A percentile compares a stretch with the other conserved stretches of the same genome.
These are phyloP conservation scores for Spergularia marina DNA, from an alignment of 148 eudicot species.

Conservation along the genomic window DNA sequence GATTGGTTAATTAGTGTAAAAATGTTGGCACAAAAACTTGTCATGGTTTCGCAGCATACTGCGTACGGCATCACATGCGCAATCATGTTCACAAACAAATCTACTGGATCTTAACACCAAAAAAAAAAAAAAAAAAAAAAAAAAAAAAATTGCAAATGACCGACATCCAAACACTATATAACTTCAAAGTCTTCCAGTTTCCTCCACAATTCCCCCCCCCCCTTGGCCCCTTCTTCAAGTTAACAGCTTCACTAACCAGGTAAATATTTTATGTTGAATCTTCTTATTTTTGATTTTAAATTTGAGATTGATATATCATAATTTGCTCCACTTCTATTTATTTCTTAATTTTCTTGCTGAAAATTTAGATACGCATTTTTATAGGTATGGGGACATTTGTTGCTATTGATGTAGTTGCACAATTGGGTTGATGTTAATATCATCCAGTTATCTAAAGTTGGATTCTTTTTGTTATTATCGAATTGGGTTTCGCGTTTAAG, in stretches of 20 bases:
- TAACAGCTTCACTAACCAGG: background rate
- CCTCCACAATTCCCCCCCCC: background rate
- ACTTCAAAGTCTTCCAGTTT: background rate
- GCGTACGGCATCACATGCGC: too few relatives aligned
- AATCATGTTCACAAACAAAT: too few relatives aligned
- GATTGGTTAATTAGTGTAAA: too few relatives aligned
- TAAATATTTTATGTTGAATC: background rate
- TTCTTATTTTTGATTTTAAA: background rate
- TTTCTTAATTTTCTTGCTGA: background rate
- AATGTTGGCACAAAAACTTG: too few relatives aligned
- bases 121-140: too few relatives aligned
- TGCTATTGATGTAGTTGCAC: background rate
- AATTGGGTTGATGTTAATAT: constrained; percentile 6
- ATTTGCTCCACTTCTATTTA: background rate
- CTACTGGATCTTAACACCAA: too few relatives aligned
- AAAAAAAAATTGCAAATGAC: too few relatives aligned
- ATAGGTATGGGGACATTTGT: background rate
- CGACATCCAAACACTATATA: background rate
- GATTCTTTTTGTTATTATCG: background rate
- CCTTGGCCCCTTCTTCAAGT: background rate
- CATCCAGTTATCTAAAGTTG: background rate
- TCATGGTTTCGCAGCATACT: too few relatives aligned
- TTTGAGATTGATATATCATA: background rate
- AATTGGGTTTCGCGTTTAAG: background rate
- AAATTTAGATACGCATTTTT: background rate